Evolutionary conservation across 495 filamentous ascomycete genomes (phyloP).

Genomic region (Podospora australis): DNA sequence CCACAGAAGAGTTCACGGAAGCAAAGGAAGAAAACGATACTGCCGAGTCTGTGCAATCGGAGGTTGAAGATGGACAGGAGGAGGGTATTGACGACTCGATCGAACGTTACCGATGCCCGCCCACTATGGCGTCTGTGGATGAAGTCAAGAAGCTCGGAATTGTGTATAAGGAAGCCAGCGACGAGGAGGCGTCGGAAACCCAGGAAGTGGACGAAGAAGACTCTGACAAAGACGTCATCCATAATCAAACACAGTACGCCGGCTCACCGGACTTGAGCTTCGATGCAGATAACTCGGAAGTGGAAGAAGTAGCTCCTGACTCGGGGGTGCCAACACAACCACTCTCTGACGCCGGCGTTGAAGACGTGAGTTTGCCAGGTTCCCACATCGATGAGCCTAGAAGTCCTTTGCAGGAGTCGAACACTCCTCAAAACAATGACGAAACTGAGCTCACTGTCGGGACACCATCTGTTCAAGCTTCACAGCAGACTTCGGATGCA

Average conservation of each 20-base stretch:
- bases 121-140: too few species aligned
- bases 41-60: neutral
- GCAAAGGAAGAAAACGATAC: neutral
- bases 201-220: neutral
- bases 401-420: neutral
- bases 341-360: too few species aligned
- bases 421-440: neutral
- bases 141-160: too few species aligned
- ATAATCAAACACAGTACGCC: neutral
- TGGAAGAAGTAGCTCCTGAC: neutral
- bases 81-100: neutral
- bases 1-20: neutral
- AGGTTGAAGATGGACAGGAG: neutral
- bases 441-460: conserved; percentile 8
- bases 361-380: too few species aligned
- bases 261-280: neutral
- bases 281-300: conserved; percentile 5
- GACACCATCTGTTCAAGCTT: neutral
- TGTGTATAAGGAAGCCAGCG: too few species aligned
- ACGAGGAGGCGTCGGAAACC: neutral
- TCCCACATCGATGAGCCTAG: neutral
- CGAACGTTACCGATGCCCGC: too few species aligned
- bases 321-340: neutral
- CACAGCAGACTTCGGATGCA: neutral
- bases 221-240: neutral